A percentile compares a stretch with the other conserved stretches of the same genome.
Conservation (phyloP, 2,329 filamentous ascomycete species). For the Beauveria pseudobassiana region DNA sequence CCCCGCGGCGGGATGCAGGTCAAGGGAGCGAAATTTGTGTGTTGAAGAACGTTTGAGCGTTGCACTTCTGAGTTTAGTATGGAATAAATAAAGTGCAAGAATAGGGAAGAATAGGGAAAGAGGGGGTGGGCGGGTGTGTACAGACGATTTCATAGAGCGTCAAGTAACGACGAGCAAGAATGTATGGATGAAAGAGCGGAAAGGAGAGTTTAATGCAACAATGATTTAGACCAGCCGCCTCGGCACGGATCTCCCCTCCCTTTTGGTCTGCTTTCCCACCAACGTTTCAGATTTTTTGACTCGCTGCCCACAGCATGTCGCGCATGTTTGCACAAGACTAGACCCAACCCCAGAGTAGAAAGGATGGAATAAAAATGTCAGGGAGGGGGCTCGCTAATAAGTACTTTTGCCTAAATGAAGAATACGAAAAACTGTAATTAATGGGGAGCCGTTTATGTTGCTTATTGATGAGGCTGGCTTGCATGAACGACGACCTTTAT, state of each 20-base stretch:
- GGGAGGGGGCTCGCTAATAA: too few species aligned
- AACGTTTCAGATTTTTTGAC: conserved; percentile 9
- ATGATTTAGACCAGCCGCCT: neutral
- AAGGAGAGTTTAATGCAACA: neutral
- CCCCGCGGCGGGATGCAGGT: neutral
- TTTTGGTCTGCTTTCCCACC: neutral
- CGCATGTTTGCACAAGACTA: neutral
- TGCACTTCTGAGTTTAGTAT: neutral
- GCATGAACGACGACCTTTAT: too few species aligned
- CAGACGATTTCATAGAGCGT: too few species aligned
- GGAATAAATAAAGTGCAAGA: neutral
- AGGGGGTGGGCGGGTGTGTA: neutral
- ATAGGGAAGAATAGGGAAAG: too few species aligned
- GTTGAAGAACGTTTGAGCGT: conserved; percentile 5
- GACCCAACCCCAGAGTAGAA: neutral
- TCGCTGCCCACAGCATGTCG: neutral
- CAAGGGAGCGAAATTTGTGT: neutral
- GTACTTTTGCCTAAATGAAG: too few species aligned
- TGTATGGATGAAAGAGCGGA: neutral
- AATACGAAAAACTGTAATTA: too few species aligned
- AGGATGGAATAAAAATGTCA: too few species aligned
- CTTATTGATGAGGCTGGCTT: too few species aligned
- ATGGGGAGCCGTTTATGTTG: too few species aligned
- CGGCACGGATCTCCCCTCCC: conserved; percentile 5
- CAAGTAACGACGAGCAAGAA: neutral